These are phyloP conservation scores for Penicillium sp. DNA, from an alignment of 2,329 filamentous ascomycete species.

Conservation along the genomic window DNA sequence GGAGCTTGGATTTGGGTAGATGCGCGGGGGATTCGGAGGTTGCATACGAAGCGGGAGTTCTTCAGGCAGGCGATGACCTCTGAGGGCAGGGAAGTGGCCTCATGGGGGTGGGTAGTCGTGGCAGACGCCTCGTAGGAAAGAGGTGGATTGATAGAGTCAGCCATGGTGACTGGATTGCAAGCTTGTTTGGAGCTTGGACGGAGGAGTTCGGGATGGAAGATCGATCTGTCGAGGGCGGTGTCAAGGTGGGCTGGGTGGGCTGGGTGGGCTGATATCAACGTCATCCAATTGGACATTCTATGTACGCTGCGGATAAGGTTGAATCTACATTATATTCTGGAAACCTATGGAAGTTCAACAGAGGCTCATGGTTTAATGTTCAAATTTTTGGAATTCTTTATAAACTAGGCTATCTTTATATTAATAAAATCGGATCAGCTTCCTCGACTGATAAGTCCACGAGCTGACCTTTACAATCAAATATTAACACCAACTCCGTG, in stretches of 20 bases:
- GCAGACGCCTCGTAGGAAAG: conserved; percentile 75
- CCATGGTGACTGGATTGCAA: conserved; percentile 33
- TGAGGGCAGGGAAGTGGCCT: conserved; percentile 69
- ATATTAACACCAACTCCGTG: neutral
- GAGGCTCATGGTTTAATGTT: neutral
- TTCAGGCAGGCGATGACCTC: conserved; percentile 90
- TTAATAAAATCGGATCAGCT: neutral
- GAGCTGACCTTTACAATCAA: neutral
- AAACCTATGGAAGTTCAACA: neutral
- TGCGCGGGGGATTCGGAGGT: conserved; percentile 3
- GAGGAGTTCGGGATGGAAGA: neutral
- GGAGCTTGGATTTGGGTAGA: neutral
- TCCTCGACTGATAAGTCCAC: neutral
- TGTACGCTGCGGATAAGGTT: neutral
- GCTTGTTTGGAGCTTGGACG: neutral
- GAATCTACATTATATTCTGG: neutral
- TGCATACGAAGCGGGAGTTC: conserved; percentile 85
- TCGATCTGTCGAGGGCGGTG: conserved; percentile 7
- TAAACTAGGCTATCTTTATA: neutral
- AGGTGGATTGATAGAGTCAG: conserved; percentile 60
- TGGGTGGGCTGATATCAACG: conserved; percentile 17
- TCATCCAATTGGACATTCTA: conserved; percentile 9
- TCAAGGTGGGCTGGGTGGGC: conserved; percentile 19
- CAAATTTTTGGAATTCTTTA: neutral
- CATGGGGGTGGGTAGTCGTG: conserved; percentile 69